Conservation (phyloP, 768 basidiomycete genomes). For the Baorangia bicolor region DNA sequence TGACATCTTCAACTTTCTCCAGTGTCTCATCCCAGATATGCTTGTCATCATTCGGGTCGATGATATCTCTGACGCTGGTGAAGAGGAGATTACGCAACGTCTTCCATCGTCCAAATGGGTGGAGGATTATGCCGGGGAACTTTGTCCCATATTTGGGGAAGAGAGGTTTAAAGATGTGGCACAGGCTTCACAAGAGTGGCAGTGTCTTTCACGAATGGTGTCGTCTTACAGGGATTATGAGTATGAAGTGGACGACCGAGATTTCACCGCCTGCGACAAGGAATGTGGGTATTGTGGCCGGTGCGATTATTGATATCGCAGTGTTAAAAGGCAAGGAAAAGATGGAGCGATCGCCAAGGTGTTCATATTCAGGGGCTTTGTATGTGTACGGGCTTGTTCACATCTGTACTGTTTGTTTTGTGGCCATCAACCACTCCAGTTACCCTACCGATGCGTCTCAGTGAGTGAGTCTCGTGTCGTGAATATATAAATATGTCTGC, state of each 20-base stretch:
- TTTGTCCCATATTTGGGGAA: neutral
- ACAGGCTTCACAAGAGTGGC: neutral
- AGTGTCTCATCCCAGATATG: conserved; percentile 6
- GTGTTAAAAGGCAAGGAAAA: neutral
- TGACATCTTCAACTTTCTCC: conserved; percentile 8
- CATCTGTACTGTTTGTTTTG: no score
- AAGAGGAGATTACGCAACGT: conserved; percentile 2
- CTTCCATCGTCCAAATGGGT: conserved; percentile 3
- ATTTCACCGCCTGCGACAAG: conserved; percentile 11
- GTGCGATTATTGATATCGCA: neutral
- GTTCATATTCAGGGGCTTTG: neutral
- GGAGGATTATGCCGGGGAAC: neutral
- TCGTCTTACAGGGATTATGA: neutral
- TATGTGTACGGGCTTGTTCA: no score
- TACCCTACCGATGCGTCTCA: no score
- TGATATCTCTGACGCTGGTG: neutral
- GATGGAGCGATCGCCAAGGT: neutral
- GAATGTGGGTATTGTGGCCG: conserved; percentile 7
- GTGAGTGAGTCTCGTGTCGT: neutral
- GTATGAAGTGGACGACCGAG: neutral
- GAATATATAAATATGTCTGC: neutral
- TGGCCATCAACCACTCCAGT: no score
- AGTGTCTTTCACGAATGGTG: neutral
- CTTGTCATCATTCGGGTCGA: conserved; percentile 4
- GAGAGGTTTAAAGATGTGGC: neutral